Conservation (phyloP, 2,329 filamentous ascomycete genomes). For the Aspergillus brunneoviolaceus region DNA sequence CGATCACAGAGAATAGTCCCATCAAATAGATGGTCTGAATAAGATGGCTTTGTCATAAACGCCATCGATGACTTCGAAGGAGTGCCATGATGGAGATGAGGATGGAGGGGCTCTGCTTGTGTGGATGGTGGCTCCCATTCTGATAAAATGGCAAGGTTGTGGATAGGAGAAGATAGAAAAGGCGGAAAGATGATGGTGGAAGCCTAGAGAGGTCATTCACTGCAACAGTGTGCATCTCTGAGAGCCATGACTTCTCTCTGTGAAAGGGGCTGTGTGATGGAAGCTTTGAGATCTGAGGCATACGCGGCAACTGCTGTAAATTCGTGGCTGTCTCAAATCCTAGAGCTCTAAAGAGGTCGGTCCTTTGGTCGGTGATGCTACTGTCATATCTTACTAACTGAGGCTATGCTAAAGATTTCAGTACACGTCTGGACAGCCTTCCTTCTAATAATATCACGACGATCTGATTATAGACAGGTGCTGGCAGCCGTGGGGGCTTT, state of each 20-base stretch:
- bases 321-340: background rate
- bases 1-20: slow-evolving; percentile 19
- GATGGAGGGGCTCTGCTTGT: background rate
- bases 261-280: background rate
- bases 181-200: background rate
- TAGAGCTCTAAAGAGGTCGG: background rate
- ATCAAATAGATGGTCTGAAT: slow-evolving; percentile 24
- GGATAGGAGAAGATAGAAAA: background rate
- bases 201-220: background rate
- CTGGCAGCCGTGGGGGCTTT: background rate
- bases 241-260: background rate
- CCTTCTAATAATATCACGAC: background rate
- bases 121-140: background rate
- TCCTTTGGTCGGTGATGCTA: background rate
- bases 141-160: background rate
- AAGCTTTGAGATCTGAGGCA: background rate
- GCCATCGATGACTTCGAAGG: slow-evolving; percentile 21
- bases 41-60: slow-evolving; percentile 20
- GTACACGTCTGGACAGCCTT: background rate
- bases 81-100: slow-evolving; percentile 23
- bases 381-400: background rate
- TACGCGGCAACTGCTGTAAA: background rate
- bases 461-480: background rate
- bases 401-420: background rate
- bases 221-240: background rate